Conservation (phyloP, 2,329 filamentous ascomycete species). For the Drechslera avenae region DNA sequence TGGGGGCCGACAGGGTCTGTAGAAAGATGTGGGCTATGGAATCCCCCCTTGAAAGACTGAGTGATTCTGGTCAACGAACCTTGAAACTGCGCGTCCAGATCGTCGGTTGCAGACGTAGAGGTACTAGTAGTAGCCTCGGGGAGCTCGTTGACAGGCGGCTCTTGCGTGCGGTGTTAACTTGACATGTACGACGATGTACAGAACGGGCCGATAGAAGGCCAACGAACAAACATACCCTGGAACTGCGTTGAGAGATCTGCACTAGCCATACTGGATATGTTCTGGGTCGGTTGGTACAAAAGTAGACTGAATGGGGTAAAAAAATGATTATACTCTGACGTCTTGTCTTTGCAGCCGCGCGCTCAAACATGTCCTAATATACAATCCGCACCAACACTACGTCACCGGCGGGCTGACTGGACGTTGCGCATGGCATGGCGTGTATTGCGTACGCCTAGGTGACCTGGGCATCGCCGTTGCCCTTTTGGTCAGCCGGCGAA, state of each 20-base stretch:
- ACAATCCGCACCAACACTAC: conserved; percentile 8
- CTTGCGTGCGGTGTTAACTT: neutral
- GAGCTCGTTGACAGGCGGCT: conserved; percentile 5
- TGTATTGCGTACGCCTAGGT: conserved; percentile 15
- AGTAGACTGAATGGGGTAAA: neutral
- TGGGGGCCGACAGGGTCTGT: no score
- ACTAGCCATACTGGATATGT: conserved; percentile 6
- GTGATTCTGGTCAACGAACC: conserved; percentile 5
- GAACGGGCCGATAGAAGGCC: no score
- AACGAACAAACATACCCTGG: conserved; percentile 7
- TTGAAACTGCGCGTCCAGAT: conserved; percentile 10
- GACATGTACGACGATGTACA: neutral
- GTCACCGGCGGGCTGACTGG: conserved; percentile 16
- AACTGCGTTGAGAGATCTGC: conserved; percentile 11
- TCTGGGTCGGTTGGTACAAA: neutral
- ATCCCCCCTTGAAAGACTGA: neutral
- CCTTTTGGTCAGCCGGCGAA: neutral
- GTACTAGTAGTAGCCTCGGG: conserved; percentile 5
- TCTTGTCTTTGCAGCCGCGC: neutral
- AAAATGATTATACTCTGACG: neutral
- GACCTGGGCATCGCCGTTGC: conserved; percentile 7
- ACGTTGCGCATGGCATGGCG: conserved; percentile 1
- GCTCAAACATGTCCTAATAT: conserved; percentile 3
- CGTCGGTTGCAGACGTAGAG: neutral
- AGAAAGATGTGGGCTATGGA: no score